phyloP scores from a whole-genome alignment of 1,139 yeast genomes.

The Suhomyces choctaworum region DNA sequence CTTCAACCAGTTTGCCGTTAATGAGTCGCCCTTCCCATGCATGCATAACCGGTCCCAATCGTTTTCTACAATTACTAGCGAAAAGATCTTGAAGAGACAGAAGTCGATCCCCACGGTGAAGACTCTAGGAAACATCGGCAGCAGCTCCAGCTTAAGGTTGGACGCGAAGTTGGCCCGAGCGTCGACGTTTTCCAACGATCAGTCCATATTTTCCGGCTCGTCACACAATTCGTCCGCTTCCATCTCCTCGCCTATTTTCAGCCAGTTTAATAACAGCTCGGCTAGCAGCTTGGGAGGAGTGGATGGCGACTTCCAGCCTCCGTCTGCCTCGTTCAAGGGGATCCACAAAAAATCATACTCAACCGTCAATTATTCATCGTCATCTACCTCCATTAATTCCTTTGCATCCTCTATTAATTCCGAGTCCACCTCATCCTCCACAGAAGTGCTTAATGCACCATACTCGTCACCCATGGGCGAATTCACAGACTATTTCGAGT shows the following conservation, averaged over 20 bases:
- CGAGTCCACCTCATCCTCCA: slow-evolving; percentile 28
- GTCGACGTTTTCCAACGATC: slow-evolving; percentile 27
- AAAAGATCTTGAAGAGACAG: slow-evolving; percentile 41
- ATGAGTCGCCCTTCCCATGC: slow-evolving; percentile 10
- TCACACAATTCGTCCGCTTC: slow-evolving; percentile 13
- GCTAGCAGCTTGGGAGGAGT: slow-evolving; percentile 7
- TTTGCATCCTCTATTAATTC: slow-evolving; percentile 30
- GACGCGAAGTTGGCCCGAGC: slow-evolving; percentile 21
- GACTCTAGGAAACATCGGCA: slow-evolving; percentile 4
- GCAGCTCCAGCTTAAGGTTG: slow-evolving; percentile 9
- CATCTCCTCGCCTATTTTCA: slow-evolving; percentile 11
- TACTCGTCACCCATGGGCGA: slow-evolving; percentile 28
- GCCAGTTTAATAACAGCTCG: slow-evolving; percentile 10
- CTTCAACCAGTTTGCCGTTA: slow-evolving; percentile 15
- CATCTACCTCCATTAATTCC: slow-evolving; percentile 27
- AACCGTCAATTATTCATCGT: slow-evolving; percentile 20
- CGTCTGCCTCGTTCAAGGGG: slow-evolving; percentile 32
- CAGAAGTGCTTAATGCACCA: slow-evolving; percentile 31
- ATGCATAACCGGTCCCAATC: slow-evolving; percentile 33
- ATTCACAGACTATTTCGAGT: slow-evolving; percentile 21
- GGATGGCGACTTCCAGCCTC: slow-evolving; percentile 36
- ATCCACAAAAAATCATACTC: slow-evolving; percentile 26
- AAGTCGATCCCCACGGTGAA: slow-evolving; percentile 24
- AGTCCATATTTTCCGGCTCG: slow-evolving; percentile 20
- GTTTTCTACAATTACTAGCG: slow-evolving; percentile 33